phyloP scores from a whole-genome alignment of 352 stramenopile genomes.

The Phytophthora pinifolia region DNA sequence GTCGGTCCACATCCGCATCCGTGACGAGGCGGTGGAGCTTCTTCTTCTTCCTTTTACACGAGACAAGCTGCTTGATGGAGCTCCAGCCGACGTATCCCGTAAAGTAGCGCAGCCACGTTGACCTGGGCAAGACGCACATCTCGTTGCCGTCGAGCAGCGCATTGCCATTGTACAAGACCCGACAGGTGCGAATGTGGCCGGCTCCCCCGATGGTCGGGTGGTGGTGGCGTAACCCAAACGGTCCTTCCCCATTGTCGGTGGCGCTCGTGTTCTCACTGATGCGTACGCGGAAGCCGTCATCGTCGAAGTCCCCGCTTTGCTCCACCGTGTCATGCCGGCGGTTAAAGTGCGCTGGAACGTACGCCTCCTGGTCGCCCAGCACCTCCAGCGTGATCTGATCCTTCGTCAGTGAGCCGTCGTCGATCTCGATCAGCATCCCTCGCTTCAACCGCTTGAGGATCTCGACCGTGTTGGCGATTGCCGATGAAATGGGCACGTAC shows the following conservation, averaged over 20 bases:
- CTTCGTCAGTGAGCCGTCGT: constrained; percentile 77
- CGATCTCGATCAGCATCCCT: constrained; percentile 68
- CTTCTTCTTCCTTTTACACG: constrained; percentile 46
- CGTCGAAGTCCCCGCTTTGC: constrained; percentile 10
- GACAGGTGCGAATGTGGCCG: constrained; percentile 66
- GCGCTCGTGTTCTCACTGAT: constrained; percentile 42
- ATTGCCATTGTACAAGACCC: constrained; percentile 75
- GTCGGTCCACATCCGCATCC: constrained; percentile 61
- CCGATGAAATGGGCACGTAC: constrained; percentile 66
- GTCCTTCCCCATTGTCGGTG: constrained; percentile 15
- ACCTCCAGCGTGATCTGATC: constrained; percentile 81
- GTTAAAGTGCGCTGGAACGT: constrained; percentile 46
- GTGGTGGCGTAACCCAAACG: constrained; percentile 57
- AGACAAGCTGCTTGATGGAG: constrained; percentile 42
- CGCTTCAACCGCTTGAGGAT: constrained; percentile 49
- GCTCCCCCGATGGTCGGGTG: constrained; percentile 45
- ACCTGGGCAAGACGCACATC: constrained; percentile 53
- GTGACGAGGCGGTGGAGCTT: constrained; percentile 53
- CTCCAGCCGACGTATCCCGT: constrained; percentile 51
- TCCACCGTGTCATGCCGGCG: constrained; percentile 14
- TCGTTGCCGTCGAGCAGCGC: constrained; percentile 70
- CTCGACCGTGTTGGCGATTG: constrained; percentile 49
- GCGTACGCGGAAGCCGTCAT: constrained; percentile 39
- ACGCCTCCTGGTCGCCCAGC: constrained; percentile 58
- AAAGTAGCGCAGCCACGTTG: constrained; percentile 65